Evolutionary conservation across 495 filamentous ascomycete genomes (phyloP).

Genomic region (Penicillium roqueforti): DNA sequence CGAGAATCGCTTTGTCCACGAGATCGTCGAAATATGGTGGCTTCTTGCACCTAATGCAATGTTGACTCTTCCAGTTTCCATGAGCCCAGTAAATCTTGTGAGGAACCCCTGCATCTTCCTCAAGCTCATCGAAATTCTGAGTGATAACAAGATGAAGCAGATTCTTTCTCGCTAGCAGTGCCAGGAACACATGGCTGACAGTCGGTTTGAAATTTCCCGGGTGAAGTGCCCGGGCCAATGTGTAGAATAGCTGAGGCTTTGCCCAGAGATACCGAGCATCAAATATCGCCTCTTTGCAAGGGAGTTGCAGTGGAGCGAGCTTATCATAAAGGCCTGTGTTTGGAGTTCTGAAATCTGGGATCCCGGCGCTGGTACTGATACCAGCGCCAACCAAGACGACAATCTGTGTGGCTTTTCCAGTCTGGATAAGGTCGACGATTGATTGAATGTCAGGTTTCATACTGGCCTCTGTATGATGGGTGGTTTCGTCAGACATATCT

Average conservation of each 20-base stretch:
- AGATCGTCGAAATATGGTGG: slow-evolving; percentile 55
- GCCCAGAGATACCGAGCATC: slow-evolving; percentile 74
- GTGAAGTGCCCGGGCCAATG: slow-evolving; percentile 76
- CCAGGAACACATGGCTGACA: slow-evolving; percentile 69
- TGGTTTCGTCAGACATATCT: background rate
- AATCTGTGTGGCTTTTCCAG: slow-evolving; percentile 16
- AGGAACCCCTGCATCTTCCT: slow-evolving; percentile 75
- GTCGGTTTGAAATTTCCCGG: slow-evolving; percentile 77
- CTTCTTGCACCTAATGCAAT: slow-evolving; percentile 74
- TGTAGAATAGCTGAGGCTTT: slow-evolving; percentile 82
- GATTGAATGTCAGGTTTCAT: slow-evolving; percentile 5
- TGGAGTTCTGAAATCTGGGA: slow-evolving; percentile 76
- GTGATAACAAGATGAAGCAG: slow-evolving; percentile 78
- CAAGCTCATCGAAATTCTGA: slow-evolving; percentile 89
- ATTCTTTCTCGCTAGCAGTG: slow-evolving; percentile 61
- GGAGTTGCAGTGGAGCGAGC: slow-evolving; percentile 70
- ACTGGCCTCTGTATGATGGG: background rate
- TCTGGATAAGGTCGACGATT: slow-evolving; percentile 19
- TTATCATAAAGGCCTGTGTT: slow-evolving; percentile 77
- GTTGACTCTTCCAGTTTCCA: slow-evolving; percentile 78
- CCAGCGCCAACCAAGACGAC: slow-evolving; percentile 29
- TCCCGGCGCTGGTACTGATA: slow-evolving; percentile 58
- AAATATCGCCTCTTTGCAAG: slow-evolving; percentile 68
- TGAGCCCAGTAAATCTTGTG: slow-evolving; percentile 77
- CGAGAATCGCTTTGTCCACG: slow-evolving; percentile 61